Evolutionary conservation across 352 stramenopile species (phyloP).

Genomic region (Thraustochytrium sp.): DNA sequence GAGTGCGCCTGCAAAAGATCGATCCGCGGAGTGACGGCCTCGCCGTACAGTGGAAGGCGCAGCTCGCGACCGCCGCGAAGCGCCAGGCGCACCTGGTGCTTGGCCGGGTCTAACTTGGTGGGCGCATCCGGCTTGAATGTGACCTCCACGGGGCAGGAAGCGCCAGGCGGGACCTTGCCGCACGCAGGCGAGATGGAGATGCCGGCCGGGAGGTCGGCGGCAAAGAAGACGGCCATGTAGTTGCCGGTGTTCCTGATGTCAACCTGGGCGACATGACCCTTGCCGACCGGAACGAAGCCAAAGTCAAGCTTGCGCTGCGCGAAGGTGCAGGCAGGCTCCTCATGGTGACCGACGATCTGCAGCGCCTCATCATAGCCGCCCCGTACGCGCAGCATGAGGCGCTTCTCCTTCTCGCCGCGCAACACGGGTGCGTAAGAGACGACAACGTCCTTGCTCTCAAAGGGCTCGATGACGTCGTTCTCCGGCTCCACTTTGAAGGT

Average conservation of each 20-base stretch:
- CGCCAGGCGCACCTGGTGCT: conserved; percentile 51
- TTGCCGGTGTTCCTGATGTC: conserved; percentile 53
- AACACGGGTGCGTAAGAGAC: conserved; percentile 54
- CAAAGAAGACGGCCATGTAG: conserved; percentile 48
- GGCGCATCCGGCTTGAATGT: conserved; percentile 36
- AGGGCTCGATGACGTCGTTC: conserved; percentile 52
- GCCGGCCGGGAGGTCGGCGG: conserved; percentile 43
- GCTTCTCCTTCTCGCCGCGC: conserved; percentile 50
- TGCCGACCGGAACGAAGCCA: conserved; percentile 67
- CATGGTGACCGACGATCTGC: conserved; percentile 41
- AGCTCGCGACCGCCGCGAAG: conserved; percentile 66
- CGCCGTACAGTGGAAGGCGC: conserved; percentile 60
- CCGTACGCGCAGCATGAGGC: conserved; percentile 52
- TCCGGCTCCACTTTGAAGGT: conserved; percentile 57
- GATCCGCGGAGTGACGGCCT: conserved; percentile 71
- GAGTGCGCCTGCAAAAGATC: conserved; percentile 53
- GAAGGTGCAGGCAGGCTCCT: conserved; percentile 49
- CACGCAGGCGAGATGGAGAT: background rate
- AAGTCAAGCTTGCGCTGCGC: conserved; percentile 61
- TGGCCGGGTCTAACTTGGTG: conserved; percentile 16
- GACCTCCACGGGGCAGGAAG: conserved; percentile 41
- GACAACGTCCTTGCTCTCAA: conserved; percentile 46
- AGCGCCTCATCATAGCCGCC: conserved; percentile 52
- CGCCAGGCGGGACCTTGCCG: conserved; percentile 19
- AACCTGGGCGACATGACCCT: conserved; percentile 48